Percentiles rank a stretch among this genome's conserved stretches.
phyloP scores from a whole-genome alignment of 495 filamentous ascomycete genomes.

The Aspergillus leporis region DNA sequence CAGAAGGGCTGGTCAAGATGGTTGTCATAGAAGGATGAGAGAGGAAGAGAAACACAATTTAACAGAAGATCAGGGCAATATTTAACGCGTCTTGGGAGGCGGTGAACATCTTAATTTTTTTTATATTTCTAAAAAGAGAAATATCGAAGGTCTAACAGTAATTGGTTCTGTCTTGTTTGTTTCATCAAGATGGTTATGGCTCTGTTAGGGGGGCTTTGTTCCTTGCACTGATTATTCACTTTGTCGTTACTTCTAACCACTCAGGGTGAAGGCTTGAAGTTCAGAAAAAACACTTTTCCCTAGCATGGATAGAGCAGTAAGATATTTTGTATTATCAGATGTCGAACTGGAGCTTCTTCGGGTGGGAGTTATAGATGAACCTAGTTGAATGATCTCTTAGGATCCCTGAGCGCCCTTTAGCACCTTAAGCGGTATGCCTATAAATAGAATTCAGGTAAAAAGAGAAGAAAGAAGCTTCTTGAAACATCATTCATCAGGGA shows the following conservation, averaged over 20 bases:
- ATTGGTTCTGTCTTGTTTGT: background rate
- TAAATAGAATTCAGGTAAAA: background rate
- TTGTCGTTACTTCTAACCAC: background rate
- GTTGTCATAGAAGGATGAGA: background rate
- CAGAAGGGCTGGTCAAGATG: background rate
- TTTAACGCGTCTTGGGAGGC: background rate
- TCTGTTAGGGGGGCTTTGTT: too few species aligned
- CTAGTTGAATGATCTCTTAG: too few species aligned
- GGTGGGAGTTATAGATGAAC: too few species aligned
- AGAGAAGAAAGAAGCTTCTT: background rate
- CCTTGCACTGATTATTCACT: too few species aligned
- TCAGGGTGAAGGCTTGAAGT: background rate
- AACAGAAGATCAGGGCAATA: background rate
- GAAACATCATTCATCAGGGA: constrained; percentile 2
- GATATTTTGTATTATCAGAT: background rate
- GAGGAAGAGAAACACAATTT: background rate
- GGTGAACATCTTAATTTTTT: background rate
- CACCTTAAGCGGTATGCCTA: background rate
- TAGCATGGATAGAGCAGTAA: background rate
- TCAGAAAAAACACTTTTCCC: too few species aligned
- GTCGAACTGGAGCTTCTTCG: too few species aligned
- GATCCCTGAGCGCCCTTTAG: background rate
- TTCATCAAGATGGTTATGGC: background rate
- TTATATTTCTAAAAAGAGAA: background rate
- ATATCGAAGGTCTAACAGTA: background rate